Evolutionary conservation across 768 basidiomycete species (phyloP).

Genomic region (Trametes coccinea): DNA sequence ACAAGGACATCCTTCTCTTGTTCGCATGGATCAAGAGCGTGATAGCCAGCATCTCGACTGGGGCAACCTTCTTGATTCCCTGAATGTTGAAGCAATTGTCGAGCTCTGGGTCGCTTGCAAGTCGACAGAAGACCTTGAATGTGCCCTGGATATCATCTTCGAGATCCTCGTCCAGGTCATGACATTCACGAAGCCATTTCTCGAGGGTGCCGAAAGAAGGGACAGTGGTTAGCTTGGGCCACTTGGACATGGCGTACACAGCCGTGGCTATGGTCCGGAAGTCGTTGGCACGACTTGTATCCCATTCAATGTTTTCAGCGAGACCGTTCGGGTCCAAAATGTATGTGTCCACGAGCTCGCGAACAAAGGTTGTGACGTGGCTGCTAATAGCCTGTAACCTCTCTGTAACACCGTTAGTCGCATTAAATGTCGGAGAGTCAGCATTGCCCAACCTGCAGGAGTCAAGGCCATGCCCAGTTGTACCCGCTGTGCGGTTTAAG

Average conservation of each 20-base stretch:
- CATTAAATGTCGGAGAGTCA: background rate
- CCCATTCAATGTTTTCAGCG: constrained; percentile 37
- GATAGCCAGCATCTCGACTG: constrained; percentile 66
- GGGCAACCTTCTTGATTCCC: constrained; percentile 51
- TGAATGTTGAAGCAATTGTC: constrained; percentile 40
- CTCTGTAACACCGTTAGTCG: constrained; percentile 39
- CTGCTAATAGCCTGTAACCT: constrained; percentile 68
- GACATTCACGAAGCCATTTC: constrained; percentile 30
- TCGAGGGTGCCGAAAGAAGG: constrained; percentile 19
- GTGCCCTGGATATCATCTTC: constrained; percentile 39
- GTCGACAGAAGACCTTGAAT: constrained; percentile 47
- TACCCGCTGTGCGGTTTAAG: constrained; percentile 50
- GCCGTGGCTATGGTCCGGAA: constrained; percentile 37
- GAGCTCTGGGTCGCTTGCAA: constrained; percentile 42
- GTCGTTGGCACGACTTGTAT: constrained; percentile 38
- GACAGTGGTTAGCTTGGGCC: constrained; percentile 20
- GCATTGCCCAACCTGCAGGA: constrained; percentile 50
- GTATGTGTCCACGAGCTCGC: constrained; percentile 51
- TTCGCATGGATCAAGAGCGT: constrained; percentile 54
- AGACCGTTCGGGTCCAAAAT: constrained; percentile 38
- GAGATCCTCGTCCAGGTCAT: constrained; percentile 34
- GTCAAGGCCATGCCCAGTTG: constrained; percentile 79
- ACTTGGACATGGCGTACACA: constrained; percentile 34
- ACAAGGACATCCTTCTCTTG: constrained; percentile 40
- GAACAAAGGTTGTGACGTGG: constrained; percentile 58